Base-by-base conservation (phyloP, 176 grass and related monocot genomes). In the Bromus sterilis region DNA sequence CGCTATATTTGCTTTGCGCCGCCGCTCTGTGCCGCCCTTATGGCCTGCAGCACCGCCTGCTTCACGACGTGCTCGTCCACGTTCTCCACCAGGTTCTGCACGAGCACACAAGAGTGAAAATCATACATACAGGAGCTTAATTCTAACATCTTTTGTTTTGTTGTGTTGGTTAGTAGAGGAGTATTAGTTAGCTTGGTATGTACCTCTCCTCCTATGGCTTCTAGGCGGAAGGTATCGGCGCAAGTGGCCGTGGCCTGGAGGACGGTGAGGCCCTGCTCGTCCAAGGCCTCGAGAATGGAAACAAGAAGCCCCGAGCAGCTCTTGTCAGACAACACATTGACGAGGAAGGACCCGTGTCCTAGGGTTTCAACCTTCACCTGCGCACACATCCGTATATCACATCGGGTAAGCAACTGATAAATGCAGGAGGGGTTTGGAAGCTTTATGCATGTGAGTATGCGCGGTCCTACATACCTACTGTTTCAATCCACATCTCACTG, bases 351-450 rank as follows among this genome's bases (percentile, higher is more conserved):
- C 40, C 97, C 91, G n/a, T 76, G 81, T 63, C 78, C 87, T 89
- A 99, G 87, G 69, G 85, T 90, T 90, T 99, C 91, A 55, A 99
- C 93, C 12, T 77, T 96, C 80, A 99, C 97, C 97, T 99, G 84
- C 55, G 71, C 18, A 18, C 43, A 46, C 24, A 58, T 26, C 6
- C 56, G 31, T 20, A 33, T 34, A 84, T 71, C 60, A 49, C 60
- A 70, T 40, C 60, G 26, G 61, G 33, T 60, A 85, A 55, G 39
- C 60, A 69, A 40, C 61, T 48, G 49, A 78, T 15, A 77, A 10
- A 39, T 72, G 40, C 49, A 66, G 25, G 41, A 40, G 66, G 23
- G 68, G 29, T 29, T 63, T 39, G 76, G 24, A 71, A 66, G 34
- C 81, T 70, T 21, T 28, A 40, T 28, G 73, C 58, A 86, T 79